phyloP scores from a whole-genome alignment of 768 basidiomycete genomes.

The Boletus rubescentipes region DNA sequence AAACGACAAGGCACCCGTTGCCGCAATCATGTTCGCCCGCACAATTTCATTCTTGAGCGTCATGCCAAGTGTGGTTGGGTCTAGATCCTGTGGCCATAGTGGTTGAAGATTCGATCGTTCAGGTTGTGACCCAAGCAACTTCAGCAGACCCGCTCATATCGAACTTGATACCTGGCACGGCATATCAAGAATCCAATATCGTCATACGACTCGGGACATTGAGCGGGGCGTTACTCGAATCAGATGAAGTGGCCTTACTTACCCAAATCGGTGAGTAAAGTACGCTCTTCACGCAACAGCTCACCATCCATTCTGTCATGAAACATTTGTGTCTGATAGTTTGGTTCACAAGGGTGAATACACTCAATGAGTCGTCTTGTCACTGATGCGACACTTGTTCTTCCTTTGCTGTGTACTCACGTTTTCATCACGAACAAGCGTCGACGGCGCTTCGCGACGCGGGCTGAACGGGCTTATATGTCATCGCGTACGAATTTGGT shows the following conservation, averaged over 20 bases:
- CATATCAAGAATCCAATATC: background rate
- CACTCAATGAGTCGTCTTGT: background rate
- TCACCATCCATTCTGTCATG: too few species aligned
- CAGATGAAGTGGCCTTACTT: background rate
- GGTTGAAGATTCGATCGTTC: background rate
- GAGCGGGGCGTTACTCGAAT: background rate
- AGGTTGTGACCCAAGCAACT: background rate
- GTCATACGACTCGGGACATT: background rate
- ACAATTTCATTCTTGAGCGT: background rate
- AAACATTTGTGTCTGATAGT: background rate
- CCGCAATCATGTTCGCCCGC: background rate
- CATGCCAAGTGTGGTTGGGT: background rate
- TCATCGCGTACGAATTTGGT: background rate
- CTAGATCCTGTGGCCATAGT: background rate
- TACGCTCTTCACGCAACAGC: background rate
- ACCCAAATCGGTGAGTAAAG: background rate
- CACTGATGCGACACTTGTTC: background rate
- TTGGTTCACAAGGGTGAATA: background rate
- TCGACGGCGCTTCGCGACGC: slow-evolving; percentile 1
- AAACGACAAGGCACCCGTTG: background rate
- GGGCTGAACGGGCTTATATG: background rate
- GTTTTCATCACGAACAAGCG: background rate
- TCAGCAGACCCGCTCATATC: slow-evolving; percentile 1
- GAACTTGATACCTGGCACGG: background rate
- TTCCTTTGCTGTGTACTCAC: background rate